Base-by-base conservation (phyloP, 2,329 filamentous ascomycete genomes). In the Fusarium praegraminearum region DNA sequence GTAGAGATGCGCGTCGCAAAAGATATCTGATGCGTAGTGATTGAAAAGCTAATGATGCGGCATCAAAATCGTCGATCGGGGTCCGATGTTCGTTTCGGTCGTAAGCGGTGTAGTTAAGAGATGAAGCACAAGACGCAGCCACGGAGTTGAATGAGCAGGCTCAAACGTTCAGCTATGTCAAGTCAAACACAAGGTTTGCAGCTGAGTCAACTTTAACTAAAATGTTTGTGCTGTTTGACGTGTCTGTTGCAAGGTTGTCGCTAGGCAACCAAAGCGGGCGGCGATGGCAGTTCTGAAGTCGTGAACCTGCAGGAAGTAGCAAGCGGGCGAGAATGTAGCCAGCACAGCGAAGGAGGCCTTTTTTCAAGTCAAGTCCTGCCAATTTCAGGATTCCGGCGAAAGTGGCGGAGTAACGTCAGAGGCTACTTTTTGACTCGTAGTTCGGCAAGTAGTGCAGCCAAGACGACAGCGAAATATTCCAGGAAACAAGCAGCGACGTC, bases 281-380 rank as follows among this genome's bases (percentile, higher is more conserved):
- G 49, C 26, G 58, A 54, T 51, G 53, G 26, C 18, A 58, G 54
- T 22, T 46, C 43, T 30, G 47, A 30, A 26, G 44, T 38, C 54
- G 45, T 40, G n/a, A 45, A 26, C 49, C 35, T 26, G 53, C 26
- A 46, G 61, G n/a, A n/a, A n/a, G n/a, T 70, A 69, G 62, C 61
- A 56, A 68, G 45, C 33, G 22, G 47, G 32, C 41, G 62, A 60
- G 44, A 68, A 67, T 49, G 62, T 52, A 50, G 61, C 73, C 71
- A 65, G 60, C 69, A 59, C 73, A 73, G 62, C 57, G 54, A 73
- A 75, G 69, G 61, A 69, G 71, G 73, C 69, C 67, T 56, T 64
- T 40, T 56, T 64, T 35, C 18, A 41, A 38, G 50, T 51, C 49
- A 51, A 51, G 33, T 40, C 49, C 33, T 36, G 49, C 28, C 20